phyloP scores from a whole-genome alignment of 2,329 filamentous ascomycete genomes.

The Cadophora sp. region DNA sequence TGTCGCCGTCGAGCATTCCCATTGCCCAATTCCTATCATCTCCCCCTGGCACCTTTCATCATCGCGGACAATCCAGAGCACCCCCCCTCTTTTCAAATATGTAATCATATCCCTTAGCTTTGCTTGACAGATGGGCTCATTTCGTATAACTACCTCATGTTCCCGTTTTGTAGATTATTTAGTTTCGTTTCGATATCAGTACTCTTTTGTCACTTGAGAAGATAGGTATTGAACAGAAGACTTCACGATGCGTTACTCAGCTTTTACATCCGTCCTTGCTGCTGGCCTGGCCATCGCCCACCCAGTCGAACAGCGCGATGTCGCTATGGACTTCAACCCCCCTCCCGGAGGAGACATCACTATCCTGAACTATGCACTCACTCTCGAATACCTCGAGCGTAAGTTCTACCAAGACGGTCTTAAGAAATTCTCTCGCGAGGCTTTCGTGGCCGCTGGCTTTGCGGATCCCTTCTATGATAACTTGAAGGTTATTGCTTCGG shows the following conservation, averaged over 20 bases:
- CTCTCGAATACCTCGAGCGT: conserved; percentile 64
- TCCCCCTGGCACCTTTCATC: conserved; percentile 10
- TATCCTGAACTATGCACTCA: conserved; percentile 55
- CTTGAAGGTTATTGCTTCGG: conserved; percentile 58
- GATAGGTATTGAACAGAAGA: background rate
- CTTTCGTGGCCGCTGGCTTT: conserved; percentile 60
- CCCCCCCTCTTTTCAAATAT: conserved; percentile 12
- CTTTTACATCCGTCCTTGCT: conserved; percentile 27
- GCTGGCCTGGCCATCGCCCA: conserved; percentile 28
- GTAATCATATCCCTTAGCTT: background rate
- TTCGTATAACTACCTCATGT: conserved; percentile 8
- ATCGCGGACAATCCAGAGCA: conserved; percentile 3
- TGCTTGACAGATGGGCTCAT: background rate
- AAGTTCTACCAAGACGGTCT: conserved; percentile 69
- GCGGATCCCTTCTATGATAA: conserved; percentile 61
- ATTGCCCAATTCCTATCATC: conserved; percentile 6
- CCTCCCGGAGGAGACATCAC: conserved; percentile 36
- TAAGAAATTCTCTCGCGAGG: conserved; percentile 57
- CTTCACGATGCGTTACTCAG: conserved; percentile 37
- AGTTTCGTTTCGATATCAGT: background rate
- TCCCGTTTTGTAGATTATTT: background rate
- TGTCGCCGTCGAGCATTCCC: conserved; percentile 11
- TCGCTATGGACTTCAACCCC: conserved; percentile 30
- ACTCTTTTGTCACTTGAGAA: background rate
- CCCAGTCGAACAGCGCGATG: conserved; percentile 27